Evolutionary conservation across 257 asterid genomes (phyloP), one percentile per base, ranked within the genome.

Genomic region (Sherardia arvensis): DNA sequence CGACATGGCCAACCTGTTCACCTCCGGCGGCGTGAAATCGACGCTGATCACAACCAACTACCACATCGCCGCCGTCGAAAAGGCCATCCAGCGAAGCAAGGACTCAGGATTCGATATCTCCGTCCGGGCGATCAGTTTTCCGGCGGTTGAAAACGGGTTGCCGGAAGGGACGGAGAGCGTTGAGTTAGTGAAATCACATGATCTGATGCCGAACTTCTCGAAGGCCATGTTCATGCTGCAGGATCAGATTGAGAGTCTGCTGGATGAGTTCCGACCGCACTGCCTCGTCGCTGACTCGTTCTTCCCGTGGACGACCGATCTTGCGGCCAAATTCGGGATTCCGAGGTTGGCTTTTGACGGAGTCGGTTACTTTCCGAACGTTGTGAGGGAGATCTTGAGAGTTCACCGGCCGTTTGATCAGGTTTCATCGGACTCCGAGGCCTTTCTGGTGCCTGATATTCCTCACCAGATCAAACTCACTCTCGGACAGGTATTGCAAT

Each of bases 341-440:
- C 87, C 95, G 0, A 73, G 95, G 25, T 51, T 84, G 76, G 68
- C 74, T 48, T 82, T 87, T 53, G 79, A 79, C 33, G 92, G 90
- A 3, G 62, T 78, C 0, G 61, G 86, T 57, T 77, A 32, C 56
- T 76, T 87, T n/a, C 53, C 91, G 0, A 18, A 25, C 8, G 65
- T 71, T 66, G 67, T 40, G 22, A 0, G 11, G 0, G 71, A 63
- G 8, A 56, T 53, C 2, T 3, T 76, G 59, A 64, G 64, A 5
- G 20, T 25, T 4, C 25, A 67, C n/a, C 72, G 67, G 34, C 84
- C 78, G 30, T 72, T 3, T 72, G 62, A 68, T 23, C 55, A 59
- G 5, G 68, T 74, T 8, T 57, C 69, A 1, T 66, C 81, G 10
- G 83, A 79, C 49, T 58, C 71, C 0, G 85, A 79, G 4, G 62